phyloP scores from a whole-genome alignment of 768 basidiomycete species.

The Mycena kentingensis region DNA sequence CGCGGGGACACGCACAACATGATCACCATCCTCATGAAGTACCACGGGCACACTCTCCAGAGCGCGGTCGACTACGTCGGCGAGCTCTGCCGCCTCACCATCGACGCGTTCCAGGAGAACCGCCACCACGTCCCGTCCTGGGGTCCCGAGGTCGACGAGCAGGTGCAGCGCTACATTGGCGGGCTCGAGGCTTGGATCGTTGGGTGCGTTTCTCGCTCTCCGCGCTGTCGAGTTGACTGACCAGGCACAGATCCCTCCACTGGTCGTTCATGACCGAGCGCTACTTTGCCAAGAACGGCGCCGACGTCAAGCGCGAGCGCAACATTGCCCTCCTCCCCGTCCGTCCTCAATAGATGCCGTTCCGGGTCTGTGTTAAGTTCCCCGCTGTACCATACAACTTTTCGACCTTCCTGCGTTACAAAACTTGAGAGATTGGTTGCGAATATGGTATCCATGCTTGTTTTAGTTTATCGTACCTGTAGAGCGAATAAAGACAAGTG shows the following conservation, averaged over 20 bases:
- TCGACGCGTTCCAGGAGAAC: slow-evolving; percentile 53
- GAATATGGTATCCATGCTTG: too few relatives aligned
- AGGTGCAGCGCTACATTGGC: slow-evolving; percentile 58
- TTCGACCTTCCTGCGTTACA: too few relatives aligned
- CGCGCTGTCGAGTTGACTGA: background rate
- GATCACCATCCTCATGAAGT: slow-evolving; percentile 67
- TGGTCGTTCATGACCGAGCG: slow-evolving; percentile 74
- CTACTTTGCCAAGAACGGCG: slow-evolving; percentile 65
- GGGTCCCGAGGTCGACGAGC: slow-evolving; percentile 59
- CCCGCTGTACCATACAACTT: too few relatives aligned
- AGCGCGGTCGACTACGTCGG: slow-evolving; percentile 67
- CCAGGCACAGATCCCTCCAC: slow-evolving; percentile 48
- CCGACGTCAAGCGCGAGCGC: slow-evolving; percentile 54
- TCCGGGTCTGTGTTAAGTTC: too few relatives aligned
- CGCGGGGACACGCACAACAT: slow-evolving; percentile 72
- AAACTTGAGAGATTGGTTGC: too few relatives aligned
- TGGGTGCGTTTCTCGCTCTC: slow-evolving; percentile 40
- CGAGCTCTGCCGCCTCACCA: slow-evolving; percentile 56
- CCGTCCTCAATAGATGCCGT: background rate
- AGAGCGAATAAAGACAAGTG: too few relatives aligned
- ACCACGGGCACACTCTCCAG: slow-evolving; percentile 59
- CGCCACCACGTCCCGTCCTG: slow-evolving; percentile 57
- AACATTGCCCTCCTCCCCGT: slow-evolving; percentile 53
- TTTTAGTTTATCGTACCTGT: too few relatives aligned
- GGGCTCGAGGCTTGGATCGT: slow-evolving; percentile 75